Conservation (phyloP, 2,329 filamentous ascomycete genomes). For the Fusarium abutilonis region DNA sequence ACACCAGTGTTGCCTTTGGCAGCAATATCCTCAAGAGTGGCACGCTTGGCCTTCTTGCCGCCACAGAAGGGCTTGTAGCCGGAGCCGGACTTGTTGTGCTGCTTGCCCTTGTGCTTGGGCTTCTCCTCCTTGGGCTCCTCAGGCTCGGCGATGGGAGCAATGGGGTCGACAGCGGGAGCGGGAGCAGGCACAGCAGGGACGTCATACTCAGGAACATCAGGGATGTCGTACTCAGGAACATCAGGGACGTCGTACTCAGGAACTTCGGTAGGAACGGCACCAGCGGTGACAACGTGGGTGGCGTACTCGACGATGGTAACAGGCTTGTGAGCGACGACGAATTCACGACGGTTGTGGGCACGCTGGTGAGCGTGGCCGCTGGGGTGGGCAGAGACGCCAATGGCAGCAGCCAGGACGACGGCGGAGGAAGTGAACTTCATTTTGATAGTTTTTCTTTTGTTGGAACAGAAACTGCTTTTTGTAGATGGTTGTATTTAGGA, state of each 20-base stretch:
- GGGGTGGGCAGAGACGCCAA: conserved; percentile 56
- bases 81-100: conserved; percentile 29
- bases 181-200: neutral
- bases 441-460: conserved; percentile 30
- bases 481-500: conserved; percentile 34
- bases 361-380: conserved; percentile 52
- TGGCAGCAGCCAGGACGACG: conserved; percentile 53
- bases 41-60: conserved; percentile 55
- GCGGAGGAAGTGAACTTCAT: conserved; percentile 56
- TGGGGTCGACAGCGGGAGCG: neutral
- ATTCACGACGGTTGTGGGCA: conserved; percentile 49
- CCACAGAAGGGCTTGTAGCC: conserved; percentile 50
- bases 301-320: conserved; percentile 41
- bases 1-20: conserved; percentile 60
- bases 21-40: conserved; percentile 57
- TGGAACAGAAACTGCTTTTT: conserved; percentile 22
- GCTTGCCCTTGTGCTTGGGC: conserved; percentile 17
- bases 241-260: conserved; percentile 6
- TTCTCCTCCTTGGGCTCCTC: conserved; percentile 4
- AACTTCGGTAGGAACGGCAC: neutral
- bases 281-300: conserved; percentile 27
- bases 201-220: conserved; percentile 4
- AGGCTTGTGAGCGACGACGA: conserved; percentile 51
- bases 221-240: conserved; percentile 2
- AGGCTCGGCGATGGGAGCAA: neutral